Base-by-base conservation (phyloP, 768 basidiomycete genomes). In the Tylopilus subfusipes region DNA sequence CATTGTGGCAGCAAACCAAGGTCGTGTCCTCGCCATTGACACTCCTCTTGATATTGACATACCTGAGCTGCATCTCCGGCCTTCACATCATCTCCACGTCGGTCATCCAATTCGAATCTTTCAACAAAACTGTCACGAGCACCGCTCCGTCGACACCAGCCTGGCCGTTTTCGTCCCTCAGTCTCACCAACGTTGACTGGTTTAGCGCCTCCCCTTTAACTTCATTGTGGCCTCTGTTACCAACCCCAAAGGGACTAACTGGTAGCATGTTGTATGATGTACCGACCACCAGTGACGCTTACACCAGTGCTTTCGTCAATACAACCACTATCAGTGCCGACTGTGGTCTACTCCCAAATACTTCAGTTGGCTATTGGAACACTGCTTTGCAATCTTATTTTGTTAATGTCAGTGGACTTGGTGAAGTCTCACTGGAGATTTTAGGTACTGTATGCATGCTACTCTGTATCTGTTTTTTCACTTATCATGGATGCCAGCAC, bases 1-100 rank as follows among this genome's bases (percentile, higher is more conserved):
- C 16, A 3, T 9, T 66, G 14, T 68, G 64, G 64, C 48, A 58
- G 14, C 67, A 68, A 52, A 60, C 47, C 14, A 46, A 52, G 12
- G 27, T 68, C 21, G 13, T 44, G 0, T 51, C 67, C 4, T 45
- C 59, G 0, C 52, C 57, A 0, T 27, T 8, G 1, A 27, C 27
- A 9, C 33, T 57, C 21, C 1, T 47, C 16, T 59, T 66, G 2
- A 40, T 33, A 22, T 2, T 55, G 47, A 5, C 16, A 1, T 47
- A 36, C 22, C 22, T 47, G 33, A 13, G 14, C 10, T 33, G 33
- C 16, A 58, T 68, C 27, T 46, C 53, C 3, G 58, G 44, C 5
- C 55, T 68, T 0, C 67, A 68, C 48, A 54, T 68, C 40, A 5
- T 34, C 31, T 47, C 45, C 5, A 33, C 45, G 9, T 33, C 45